phyloP scores from a whole-genome alignment of 2,329 filamentous ascomycete genomes.

The Cladophialophora chaetospira region DNA sequence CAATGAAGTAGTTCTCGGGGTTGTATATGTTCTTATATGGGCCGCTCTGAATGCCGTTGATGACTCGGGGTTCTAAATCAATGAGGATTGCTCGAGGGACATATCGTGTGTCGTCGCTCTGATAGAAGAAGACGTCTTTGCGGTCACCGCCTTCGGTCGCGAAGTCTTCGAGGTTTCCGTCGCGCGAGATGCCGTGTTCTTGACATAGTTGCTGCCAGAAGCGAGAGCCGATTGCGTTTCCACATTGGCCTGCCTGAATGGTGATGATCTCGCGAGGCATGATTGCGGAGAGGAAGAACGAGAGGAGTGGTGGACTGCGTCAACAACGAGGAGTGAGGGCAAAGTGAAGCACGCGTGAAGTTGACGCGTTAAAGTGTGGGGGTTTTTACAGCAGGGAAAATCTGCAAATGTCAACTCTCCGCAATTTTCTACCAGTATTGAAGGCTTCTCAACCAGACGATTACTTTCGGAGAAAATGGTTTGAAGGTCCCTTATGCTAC shows the following conservation, averaged over 20 bases:
- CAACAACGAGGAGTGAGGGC: background rate
- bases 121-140: slow-evolving; percentile 99
- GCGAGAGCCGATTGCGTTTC: slow-evolving; percentile 67
- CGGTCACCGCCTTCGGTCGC: slow-evolving; percentile 96
- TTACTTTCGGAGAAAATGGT: no score
- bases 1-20: slow-evolving; percentile 97
- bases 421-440: no score
- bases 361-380: no score
- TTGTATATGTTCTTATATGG: slow-evolving; percentile 99
- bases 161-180: slow-evolving; percentile 96
- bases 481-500: no score
- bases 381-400: no score
- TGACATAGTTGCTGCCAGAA: slow-evolving; percentile 99
- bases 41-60: slow-evolving; percentile 88
- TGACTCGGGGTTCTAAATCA: slow-evolving; percentile 88
- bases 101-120: slow-evolving; percentile 96
- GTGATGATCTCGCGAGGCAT: slow-evolving; percentile 86
- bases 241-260: slow-evolving; percentile 79
- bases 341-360: background rate
- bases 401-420: no score
- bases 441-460: no score
- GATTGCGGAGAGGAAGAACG: background rate
- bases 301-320: background rate
- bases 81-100: slow-evolving; percentile 95
- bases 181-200: slow-evolving; percentile 96